Evolutionary conservation across 2,329 filamentous ascomycete genomes (phyloP).

Genomic region (Fusarium sp.): DNA sequence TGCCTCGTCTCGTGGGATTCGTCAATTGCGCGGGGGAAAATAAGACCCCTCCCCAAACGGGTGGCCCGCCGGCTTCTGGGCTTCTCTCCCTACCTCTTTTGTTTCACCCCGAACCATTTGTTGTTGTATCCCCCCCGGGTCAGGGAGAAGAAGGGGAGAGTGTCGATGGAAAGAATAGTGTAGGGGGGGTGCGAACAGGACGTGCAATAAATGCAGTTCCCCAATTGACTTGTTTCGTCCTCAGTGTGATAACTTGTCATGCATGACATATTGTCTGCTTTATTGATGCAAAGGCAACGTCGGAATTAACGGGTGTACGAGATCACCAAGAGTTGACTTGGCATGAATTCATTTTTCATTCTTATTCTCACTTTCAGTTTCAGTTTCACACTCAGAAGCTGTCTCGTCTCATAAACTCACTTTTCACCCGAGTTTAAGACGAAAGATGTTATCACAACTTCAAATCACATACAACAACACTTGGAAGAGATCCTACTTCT

Average conservation of each 20-base stretch:
- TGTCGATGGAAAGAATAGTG: slow-evolving; percentile 46
- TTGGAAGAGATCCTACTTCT: slow-evolving; percentile 2
- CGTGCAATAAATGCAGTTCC: slow-evolving; percentile 45
- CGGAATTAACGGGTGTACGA: slow-evolving; percentile 13
- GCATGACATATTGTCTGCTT: neutral
- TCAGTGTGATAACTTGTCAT: slow-evolving; percentile 13
- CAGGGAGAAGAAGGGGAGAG: slow-evolving; percentile 30
- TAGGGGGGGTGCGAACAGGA: slow-evolving; percentile 45
- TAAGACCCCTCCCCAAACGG: slow-evolving; percentile 6
- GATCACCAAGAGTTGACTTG: neutral
- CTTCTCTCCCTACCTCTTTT: slow-evolving; percentile 28
- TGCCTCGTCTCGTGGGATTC: slow-evolving; percentile 30
- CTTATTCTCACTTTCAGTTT: neutral
- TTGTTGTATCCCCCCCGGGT: slow-evolving; percentile 32
- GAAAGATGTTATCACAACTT: neutral
- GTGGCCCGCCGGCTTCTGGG: slow-evolving; percentile 28
- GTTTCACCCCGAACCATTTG: slow-evolving; percentile 25
- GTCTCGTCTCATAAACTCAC: neutral
- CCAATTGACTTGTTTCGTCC: slow-evolving; percentile 18
- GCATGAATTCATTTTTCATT: neutral
- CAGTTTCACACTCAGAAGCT: no score
- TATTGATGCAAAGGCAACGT: neutral
- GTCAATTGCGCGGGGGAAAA: slow-evolving; percentile 13
- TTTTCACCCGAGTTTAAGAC: neutral
- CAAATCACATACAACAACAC: neutral